Percentiles rank a stretch among this genome's conserved stretches.
Conservation (phyloP, 148 eudicot genomes). For the Rhododendron mucronatum region DNA sequence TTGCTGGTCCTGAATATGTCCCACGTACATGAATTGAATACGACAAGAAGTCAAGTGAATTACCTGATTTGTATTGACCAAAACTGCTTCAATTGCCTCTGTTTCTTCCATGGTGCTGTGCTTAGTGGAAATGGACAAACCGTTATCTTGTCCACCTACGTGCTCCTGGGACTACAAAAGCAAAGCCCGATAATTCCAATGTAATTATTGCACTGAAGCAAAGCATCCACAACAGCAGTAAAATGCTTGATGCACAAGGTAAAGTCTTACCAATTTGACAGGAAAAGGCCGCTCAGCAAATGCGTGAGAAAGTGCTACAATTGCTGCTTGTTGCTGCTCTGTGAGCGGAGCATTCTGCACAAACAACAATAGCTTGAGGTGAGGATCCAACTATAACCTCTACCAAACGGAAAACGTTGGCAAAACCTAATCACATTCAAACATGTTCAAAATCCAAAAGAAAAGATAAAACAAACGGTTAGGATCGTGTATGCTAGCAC, state of each 20-base stretch:
- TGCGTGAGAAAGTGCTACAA: conserved; percentile 77
- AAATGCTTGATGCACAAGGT: not conserved
- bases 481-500: not conserved
- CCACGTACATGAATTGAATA: not conserved
- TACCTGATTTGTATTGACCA: conserved; percentile 90
- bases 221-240: not conserved
- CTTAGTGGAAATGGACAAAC: conserved; percentile 52
- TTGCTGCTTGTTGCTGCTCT: conserved; percentile 89
- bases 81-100: conserved; percentile 64
- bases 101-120: conserved; percentile 51
- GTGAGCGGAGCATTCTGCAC: conserved; percentile 87
- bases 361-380: not conserved
- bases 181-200: not conserved
- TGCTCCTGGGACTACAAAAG: conserved; percentile 44
- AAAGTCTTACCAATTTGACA: conserved; percentile 49
- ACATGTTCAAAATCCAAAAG: not conserved
- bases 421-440: not conserved
- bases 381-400: not conserved
- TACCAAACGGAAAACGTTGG: not conserved
- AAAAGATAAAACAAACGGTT: not conserved
- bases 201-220: not conserved
- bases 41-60: conserved; percentile 6
- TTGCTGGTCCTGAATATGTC: not conserved
- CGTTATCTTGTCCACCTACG: conserved; percentile 40
- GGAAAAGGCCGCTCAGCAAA: conserved; percentile 93